phyloP scores from a whole-genome alignment of 345 rosid genomes.

The Ricinus communis region DNA sequence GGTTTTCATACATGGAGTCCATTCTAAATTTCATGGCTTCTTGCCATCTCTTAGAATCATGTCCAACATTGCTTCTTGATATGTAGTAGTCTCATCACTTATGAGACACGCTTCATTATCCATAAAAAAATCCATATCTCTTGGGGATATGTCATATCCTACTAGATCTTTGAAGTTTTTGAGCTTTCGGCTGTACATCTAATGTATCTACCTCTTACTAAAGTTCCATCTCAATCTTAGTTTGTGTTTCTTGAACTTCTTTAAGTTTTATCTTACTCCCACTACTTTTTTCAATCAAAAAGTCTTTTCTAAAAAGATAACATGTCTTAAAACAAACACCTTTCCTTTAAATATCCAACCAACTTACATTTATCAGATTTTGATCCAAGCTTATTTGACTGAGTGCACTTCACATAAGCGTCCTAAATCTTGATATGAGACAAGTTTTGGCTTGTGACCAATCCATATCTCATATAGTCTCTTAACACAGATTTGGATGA shows the following conservation, averaged over 20 bases:
- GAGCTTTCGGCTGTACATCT: background rate
- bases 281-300: background rate
- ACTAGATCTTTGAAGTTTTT: background rate
- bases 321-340: constrained; percentile 7
- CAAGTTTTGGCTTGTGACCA: too few species aligned
- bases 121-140: constrained; percentile 16
- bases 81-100: too few species aligned
- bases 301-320: constrained; percentile 2
- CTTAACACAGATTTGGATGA: too few species aligned
- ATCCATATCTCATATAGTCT: too few species aligned
- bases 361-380: too few species aligned
- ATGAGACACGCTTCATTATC: too few species aligned
- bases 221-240: background rate
- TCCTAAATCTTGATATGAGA: too few species aligned
- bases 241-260: background rate
- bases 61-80: constrained; percentile 11
- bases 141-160: constrained; percentile 8
- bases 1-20: constrained; percentile 23
- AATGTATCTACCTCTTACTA: background rate
- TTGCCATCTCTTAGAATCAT: constrained; percentile 23
- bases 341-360: too few species aligned
- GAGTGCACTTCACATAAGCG: too few species aligned
- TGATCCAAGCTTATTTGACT: too few species aligned
- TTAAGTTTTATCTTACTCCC: constrained; percentile 7
- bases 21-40: constrained; percentile 10